phyloP scores from a whole-genome alignment of 108 stramenopile species.

The Cyclotella choctawhatcheeana region DNA sequence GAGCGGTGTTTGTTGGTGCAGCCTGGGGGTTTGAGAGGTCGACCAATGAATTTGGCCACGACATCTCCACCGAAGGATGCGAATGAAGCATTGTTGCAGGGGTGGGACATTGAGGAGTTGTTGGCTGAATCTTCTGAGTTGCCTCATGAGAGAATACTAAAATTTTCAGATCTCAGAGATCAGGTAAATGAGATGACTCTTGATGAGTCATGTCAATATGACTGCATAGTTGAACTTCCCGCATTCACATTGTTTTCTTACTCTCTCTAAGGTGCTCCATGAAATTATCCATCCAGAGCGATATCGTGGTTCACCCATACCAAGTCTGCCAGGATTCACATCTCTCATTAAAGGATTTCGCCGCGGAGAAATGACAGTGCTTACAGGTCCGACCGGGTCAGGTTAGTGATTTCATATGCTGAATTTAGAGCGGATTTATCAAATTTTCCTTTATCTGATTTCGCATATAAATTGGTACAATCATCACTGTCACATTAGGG shows the following conservation, averaged over 20 bases:
- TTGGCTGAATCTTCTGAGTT: constrained; percentile 64
- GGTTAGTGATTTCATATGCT: constrained; percentile 6
- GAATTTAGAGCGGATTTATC: too few species aligned
- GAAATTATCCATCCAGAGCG: constrained; percentile 84
- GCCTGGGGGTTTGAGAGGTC: constrained; percentile 45
- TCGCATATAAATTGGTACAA: too few species aligned
- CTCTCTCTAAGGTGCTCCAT: constrained; percentile 58
- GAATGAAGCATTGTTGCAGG: constrained; percentile 92
- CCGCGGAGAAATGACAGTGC: constrained; percentile 94
- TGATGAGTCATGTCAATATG: background rate
- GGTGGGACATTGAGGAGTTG: constrained; percentile 66
- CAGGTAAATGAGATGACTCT: constrained; percentile 28
- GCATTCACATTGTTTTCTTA: too few species aligned
- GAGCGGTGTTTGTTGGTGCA: constrained; percentile 77
- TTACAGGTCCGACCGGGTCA: constrained; percentile 93
- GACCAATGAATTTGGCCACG: background rate
- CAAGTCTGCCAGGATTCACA: constrained; percentile 87
- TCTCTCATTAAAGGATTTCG: constrained; percentile 92
- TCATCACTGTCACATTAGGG: constrained; percentile 13
- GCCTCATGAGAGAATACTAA: constrained; percentile 82
- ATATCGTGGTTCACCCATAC: constrained; percentile 65
- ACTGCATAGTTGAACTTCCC: too few species aligned
- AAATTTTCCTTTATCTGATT: too few species aligned
- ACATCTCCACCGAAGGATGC: constrained; percentile 92
- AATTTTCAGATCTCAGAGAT: constrained; percentile 76